These are phyloP conservation scores for Cylindricascospora bacillispora DNA, from an alignment of 1,139 yeast genomes.

Conservation along the genomic window DNA sequence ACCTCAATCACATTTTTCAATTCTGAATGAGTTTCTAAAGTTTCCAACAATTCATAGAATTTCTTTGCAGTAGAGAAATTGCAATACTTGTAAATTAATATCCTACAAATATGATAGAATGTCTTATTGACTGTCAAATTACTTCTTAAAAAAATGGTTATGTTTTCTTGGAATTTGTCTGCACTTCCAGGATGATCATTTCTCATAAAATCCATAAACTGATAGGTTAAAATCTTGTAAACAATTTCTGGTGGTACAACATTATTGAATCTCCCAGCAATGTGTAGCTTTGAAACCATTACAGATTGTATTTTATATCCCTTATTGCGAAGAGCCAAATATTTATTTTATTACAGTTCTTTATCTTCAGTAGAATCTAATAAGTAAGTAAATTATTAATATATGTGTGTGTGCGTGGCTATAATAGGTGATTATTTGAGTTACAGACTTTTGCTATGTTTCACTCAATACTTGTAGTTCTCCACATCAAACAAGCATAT, in stretches of 20 bases:
- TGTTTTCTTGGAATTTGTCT: conserved; percentile 25
- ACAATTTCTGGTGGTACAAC: conserved; percentile 28
- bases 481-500: too few species aligned
- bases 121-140: conserved; percentile 27
- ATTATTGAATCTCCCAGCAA: conserved; percentile 1
- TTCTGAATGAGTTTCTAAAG: conserved; percentile 36
- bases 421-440: too few species aligned
- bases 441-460: too few species aligned
- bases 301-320: not conserved
- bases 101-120: conserved; percentile 27
- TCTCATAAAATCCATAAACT: conserved; percentile 28
- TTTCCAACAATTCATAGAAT: conserved; percentile 56
- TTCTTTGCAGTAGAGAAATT: conserved; percentile 69
- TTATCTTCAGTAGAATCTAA: not conserved
- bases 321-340: too few species aligned
- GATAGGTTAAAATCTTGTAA: conserved; percentile 28
- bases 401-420: too few species aligned
- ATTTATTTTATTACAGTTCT: too few species aligned
- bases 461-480: too few species aligned
- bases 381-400: not conserved
- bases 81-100: conserved; percentile 28
- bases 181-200: conserved; percentile 29
- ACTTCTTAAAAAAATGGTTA: conserved; percentile 26
- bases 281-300: not conserved
- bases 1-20: conserved; percentile 60